phyloP scores from a whole-genome alignment of 345 rosid species.

The Aquilaria malaccensis region DNA sequence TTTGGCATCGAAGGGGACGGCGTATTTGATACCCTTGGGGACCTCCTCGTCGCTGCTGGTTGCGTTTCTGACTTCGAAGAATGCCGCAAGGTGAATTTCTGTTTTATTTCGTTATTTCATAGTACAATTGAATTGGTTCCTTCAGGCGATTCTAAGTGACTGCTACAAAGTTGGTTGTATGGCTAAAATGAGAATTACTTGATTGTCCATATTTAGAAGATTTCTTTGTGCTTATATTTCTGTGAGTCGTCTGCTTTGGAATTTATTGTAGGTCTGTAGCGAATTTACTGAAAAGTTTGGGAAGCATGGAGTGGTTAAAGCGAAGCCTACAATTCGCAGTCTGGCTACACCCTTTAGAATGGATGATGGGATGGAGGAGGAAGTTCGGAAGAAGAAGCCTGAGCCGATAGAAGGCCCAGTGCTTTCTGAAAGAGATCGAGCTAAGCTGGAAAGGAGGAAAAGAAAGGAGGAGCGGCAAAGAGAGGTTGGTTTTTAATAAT shows the following conservation, averaged over 20 bases:
- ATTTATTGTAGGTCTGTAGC: slow-evolving; percentile 56
- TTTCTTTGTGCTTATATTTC: neutral
- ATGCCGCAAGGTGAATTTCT: slow-evolving; percentile 52
- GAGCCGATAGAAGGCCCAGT: slow-evolving; percentile 81
- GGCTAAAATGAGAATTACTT: too few species aligned
- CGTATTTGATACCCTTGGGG: slow-evolving; percentile 83
- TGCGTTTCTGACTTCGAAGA: slow-evolving; percentile 80
- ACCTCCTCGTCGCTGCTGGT: slow-evolving; percentile 81
- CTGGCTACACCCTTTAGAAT: slow-evolving; percentile 81
- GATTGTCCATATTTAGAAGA: neutral
- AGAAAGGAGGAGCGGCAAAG: slow-evolving; percentile 97
- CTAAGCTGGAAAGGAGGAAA: slow-evolving; percentile 80
- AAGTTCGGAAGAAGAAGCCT: slow-evolving; percentile 80
- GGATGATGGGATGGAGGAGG: slow-evolving; percentile 99
- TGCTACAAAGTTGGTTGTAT: too few species aligned
- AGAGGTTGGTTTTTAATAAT: slow-evolving; percentile 38
- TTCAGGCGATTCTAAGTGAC: too few species aligned
- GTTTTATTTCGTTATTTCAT: neutral
- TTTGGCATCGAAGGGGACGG: slow-evolving; percentile 94
- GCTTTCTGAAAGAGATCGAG: slow-evolving; percentile 72
- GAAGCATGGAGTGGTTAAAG: slow-evolving; percentile 82
- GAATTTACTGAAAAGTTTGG: slow-evolving; percentile 80
- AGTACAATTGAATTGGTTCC: neutral
- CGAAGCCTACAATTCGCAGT: slow-evolving; percentile 73
- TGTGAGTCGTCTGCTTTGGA: slow-evolving; percentile 6